phyloP scores from a whole-genome alignment of 768 basidiomycete genomes.

The Suillus americanus region DNA sequence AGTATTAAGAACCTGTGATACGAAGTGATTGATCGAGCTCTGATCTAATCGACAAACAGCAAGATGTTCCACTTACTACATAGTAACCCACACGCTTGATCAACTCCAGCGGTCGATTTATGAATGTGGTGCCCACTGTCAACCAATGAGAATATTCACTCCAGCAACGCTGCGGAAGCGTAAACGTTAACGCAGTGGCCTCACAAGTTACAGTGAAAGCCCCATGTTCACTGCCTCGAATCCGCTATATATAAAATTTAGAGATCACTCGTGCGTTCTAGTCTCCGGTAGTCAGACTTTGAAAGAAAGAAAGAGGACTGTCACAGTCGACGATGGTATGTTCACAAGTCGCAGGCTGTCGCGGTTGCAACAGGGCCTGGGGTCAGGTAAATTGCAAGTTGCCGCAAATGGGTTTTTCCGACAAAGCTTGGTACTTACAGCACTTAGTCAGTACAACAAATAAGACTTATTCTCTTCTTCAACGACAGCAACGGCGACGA shows the following conservation, averaged over 20 bases:
- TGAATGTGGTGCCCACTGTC: neutral
- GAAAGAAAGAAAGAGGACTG: neutral
- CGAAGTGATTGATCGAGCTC: neutral
- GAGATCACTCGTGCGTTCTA: neutral
- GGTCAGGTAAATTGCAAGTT: neutral
- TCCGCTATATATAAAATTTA: neutral
- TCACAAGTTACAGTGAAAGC: neutral
- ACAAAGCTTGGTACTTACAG: neutral
- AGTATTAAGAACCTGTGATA: neutral
- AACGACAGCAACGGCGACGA: conserved; percentile 5
- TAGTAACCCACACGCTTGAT: neutral
- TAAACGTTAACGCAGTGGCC: neutral
- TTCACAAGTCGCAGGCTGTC: neutral
- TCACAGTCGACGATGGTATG: neutral
- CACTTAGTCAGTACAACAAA: neutral
- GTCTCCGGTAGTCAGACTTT: neutral
- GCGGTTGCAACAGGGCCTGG: neutral
- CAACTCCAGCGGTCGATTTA: neutral
- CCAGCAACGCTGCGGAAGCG: neutral
- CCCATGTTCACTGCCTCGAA: neutral
- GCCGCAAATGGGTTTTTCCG: conserved; percentile 1
- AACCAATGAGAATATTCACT: neutral
- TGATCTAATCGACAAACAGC: neutral
- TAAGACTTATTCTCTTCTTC: neutral
- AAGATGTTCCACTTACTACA: neutral